These are phyloP conservation scores for Buxus sempervirens DNA, from an alignment of 164 flowering plant genomes.

Conservation along the genomic window DNA sequence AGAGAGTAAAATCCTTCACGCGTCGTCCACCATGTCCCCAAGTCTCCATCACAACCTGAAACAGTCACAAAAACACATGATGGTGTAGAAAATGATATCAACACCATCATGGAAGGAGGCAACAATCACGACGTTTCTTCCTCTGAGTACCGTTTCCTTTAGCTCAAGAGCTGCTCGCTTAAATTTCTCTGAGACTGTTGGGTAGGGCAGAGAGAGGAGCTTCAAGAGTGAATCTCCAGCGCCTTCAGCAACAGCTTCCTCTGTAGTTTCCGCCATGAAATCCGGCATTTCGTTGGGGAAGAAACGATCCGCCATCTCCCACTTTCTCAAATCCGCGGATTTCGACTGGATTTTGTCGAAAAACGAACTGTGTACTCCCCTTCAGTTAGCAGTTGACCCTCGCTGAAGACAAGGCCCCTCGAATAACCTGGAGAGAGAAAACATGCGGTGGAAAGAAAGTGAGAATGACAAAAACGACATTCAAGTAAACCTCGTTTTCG, in stretches of 20 bases:
- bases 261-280: slow-evolving; percentile 25
- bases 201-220: slow-evolving; percentile 56
- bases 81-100: background rate
- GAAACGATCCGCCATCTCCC: slow-evolving; percentile 63
- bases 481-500: no score
- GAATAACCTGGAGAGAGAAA: no score
- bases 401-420: no score
- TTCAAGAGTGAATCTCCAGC: slow-evolving; percentile 37
- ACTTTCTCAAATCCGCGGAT: background rate
- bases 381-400: no score
- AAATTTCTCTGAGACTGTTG: slow-evolving; percentile 35
- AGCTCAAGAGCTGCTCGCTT: slow-evolving; percentile 43
- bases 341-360: no score
- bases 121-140: no score
- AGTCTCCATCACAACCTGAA: slow-evolving; percentile 51
- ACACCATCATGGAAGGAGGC: background rate
- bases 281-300: slow-evolving; percentile 64
- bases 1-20: slow-evolving; percentile 46
- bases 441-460: no score
- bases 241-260: background rate
- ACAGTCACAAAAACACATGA: slow-evolving; percentile 9
- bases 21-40: slow-evolving; percentile 34
- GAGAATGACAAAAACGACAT: no score
- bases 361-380: no score
- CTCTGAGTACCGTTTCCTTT: slow-evolving; percentile 44